Percentiles rank a stretch among this genome's conserved stretches.
Conservation (phyloP, 805 yeast species). For the Candida oleophila region DNA sequence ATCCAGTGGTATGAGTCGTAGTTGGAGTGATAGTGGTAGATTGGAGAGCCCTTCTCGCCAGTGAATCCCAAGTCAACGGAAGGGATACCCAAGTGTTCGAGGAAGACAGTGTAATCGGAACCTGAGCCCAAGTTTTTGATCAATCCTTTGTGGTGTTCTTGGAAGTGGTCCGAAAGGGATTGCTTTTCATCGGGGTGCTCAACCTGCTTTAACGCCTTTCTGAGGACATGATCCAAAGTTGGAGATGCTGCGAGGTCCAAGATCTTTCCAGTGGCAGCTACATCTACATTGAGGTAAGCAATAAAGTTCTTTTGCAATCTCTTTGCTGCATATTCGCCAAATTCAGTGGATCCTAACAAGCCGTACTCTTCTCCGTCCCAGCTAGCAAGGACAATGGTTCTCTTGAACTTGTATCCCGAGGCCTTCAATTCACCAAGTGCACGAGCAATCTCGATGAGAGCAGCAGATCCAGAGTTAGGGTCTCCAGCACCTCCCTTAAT, state of each 20-base stretch:
- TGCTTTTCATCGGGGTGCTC: conserved; percentile 37
- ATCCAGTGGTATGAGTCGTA: conserved; percentile 62
- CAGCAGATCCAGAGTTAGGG: conserved; percentile 46
- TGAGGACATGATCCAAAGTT: conserved; percentile 46
- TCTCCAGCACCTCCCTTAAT: conserved; percentile 49
- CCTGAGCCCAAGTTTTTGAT: conserved; percentile 48
- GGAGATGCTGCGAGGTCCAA: conserved; percentile 55
- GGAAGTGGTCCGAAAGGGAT: conserved; percentile 52
- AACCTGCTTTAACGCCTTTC: conserved; percentile 46
- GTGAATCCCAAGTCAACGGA: conserved; percentile 49
- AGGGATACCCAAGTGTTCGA: conserved; percentile 67
- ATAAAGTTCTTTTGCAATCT: conserved; percentile 42
- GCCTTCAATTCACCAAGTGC: conserved; percentile 38
- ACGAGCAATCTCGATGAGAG: conserved; percentile 41
- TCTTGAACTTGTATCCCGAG: conserved; percentile 37
- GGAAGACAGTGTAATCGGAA: conserved; percentile 59
- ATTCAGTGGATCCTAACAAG: conserved; percentile 55
- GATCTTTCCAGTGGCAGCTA: conserved; percentile 51
- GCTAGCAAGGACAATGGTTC: conserved; percentile 37
- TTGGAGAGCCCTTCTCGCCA: conserved; percentile 40
- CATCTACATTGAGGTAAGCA: conserved; percentile 52
- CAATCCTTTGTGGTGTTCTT: conserved; percentile 21
- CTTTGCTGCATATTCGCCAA: conserved; percentile 48
- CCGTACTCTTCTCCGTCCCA: conserved; percentile 52
- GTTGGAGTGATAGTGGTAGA: conserved; percentile 57